Evolutionary conservation across 495 filamentous ascomycete species (phyloP).

Genomic region (Cercophora sp.): DNA sequence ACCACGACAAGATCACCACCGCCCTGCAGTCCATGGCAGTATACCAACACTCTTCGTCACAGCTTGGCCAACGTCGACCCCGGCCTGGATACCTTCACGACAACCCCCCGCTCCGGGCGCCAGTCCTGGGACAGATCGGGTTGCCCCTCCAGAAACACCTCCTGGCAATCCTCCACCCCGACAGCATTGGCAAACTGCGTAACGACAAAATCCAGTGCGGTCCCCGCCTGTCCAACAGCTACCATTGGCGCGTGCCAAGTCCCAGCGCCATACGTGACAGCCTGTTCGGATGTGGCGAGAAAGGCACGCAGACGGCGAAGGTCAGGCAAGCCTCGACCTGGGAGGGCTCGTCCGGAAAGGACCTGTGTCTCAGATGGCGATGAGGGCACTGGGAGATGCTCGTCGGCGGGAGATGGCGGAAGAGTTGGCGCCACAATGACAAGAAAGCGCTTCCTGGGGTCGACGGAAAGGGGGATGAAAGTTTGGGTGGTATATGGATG

Average conservation of each 20-base stretch:
- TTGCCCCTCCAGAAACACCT: conserved; percentile 62
- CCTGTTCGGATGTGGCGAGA: conserved; percentile 71
- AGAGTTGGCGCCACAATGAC: conserved; percentile 85
- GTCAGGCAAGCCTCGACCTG: conserved; percentile 69
- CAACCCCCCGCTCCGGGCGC: background rate
- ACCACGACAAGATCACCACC: too few relatives aligned
- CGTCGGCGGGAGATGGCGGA: conserved; percentile 34
- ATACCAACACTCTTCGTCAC: too few relatives aligned
- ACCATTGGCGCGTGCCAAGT: conserved; percentile 99
- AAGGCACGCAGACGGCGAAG: conserved; percentile 68
- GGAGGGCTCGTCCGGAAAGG: conserved; percentile 20
- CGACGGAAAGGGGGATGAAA: conserved; percentile 73
- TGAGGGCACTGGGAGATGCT: conserved; percentile 28
- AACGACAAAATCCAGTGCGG: conserved; percentile 75
- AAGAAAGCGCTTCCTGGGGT: conserved; percentile 56
- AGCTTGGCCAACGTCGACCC: conserved; percentile 2
- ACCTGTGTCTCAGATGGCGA: conserved; percentile 2
- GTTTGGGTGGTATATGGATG: conserved; percentile 94
- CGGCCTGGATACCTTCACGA: conserved; percentile 7
- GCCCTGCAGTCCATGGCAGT: too few relatives aligned
- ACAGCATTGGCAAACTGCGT: conserved; percentile 86
- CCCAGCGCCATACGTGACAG: conserved; percentile 84
- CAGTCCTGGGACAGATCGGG: too few relatives aligned
- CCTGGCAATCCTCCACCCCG: conserved; percentile 83
- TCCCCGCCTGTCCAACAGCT: conserved; percentile 62